A percentile compares a stretch with the other conserved stretches of the same genome.
These are phyloP conservation scores for Nepenthes gracilis DNA, from an alignment of 148 eudicot genomes.

Conservation along the genomic window DNA sequence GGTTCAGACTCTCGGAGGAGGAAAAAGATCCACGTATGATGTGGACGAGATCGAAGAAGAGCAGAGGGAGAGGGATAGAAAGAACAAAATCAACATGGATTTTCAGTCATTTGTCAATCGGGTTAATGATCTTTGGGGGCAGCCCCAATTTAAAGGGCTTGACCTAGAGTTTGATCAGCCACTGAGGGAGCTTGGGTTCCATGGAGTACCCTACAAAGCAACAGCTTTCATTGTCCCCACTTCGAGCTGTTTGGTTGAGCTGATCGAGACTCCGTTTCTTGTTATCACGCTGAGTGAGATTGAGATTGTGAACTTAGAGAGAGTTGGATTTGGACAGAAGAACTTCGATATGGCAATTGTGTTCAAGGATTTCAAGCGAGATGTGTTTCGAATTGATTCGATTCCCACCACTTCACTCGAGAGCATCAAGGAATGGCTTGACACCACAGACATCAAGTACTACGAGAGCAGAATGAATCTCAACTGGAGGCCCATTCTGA, in stretches of 20 bases:
- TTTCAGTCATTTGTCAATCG: constrained; percentile 76
- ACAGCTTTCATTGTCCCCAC: constrained; percentile 94
- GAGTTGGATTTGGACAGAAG: constrained; percentile 94
- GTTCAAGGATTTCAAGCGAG: constrained; percentile 86
- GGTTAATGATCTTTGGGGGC: constrained; percentile 90
- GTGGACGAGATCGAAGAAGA: constrained; percentile 98
- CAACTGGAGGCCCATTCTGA: constrained; percentile 78
- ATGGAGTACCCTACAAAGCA: constrained; percentile 84
- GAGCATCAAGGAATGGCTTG: constrained; percentile 92
- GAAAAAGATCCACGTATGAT: constrained; percentile 83
- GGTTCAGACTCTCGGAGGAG: constrained; percentile 88
- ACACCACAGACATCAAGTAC: constrained; percentile 82
- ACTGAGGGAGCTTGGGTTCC: constrained; percentile 87
- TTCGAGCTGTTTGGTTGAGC: constrained; percentile 85
- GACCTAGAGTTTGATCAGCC: constrained; percentile 95
- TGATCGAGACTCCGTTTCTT: constrained; percentile 72
- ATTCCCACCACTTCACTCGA: constrained; percentile 80
- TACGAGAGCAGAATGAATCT: constrained; percentile 90
- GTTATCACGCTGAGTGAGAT: constrained; percentile 70
- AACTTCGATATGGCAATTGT: constrained; percentile 87
- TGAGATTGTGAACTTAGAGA: constrained; percentile 85
- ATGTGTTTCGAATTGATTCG: constrained; percentile 84
- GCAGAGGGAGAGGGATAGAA: constrained; percentile 81
- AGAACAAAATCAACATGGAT: constrained; percentile 83
- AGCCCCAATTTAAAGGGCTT: constrained; percentile 54